phyloP scores from a whole-genome alignment of 2,329 filamentous ascomycete species.

The Colletotrichum sp. region DNA sequence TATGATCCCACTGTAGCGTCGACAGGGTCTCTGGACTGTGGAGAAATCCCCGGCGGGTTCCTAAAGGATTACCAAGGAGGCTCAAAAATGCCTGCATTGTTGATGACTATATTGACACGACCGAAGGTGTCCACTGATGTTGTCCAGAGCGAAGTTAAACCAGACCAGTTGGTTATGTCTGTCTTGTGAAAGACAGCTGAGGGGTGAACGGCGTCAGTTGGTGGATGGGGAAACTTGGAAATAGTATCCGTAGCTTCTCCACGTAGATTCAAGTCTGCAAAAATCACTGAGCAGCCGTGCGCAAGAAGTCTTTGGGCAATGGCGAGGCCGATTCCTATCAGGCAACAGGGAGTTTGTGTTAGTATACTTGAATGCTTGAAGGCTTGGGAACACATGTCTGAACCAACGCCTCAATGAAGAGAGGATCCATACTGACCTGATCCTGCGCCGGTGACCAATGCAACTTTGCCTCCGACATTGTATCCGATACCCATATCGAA shows the following conservation, averaged over 20 bases:
- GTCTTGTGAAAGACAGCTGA: constrained; percentile 27
- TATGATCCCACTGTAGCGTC: constrained; percentile 27
- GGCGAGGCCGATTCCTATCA: constrained; percentile 27
- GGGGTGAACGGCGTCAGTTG: background rate
- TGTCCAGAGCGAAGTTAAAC: constrained; percentile 28
- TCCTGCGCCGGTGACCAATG: background rate
- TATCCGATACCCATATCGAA: background rate
- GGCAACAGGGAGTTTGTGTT: background rate
- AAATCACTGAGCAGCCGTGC: constrained; percentile 28
- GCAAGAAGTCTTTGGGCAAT: constrained; percentile 26
- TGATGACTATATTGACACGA: constrained; percentile 23
- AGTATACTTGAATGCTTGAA: background rate
- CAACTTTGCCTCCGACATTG: background rate
- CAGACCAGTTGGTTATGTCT: constrained; percentile 28
- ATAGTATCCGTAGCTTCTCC: constrained; percentile 23
- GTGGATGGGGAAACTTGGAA: background rate
- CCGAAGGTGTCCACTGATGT: constrained; percentile 15
- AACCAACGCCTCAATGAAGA: background rate
- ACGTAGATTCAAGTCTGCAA: constrained; percentile 28
- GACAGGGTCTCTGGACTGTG: constrained; percentile 21
- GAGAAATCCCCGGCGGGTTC: constrained; percentile 27
- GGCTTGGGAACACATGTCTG: background rate
- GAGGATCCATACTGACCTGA: background rate
- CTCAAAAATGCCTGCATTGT: constrained; percentile 29
- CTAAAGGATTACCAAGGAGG: constrained; percentile 31